phyloP scores from a whole-genome alignment of 2,329 filamentous ascomycete genomes.

The Arthrobotrys megalospora region DNA sequence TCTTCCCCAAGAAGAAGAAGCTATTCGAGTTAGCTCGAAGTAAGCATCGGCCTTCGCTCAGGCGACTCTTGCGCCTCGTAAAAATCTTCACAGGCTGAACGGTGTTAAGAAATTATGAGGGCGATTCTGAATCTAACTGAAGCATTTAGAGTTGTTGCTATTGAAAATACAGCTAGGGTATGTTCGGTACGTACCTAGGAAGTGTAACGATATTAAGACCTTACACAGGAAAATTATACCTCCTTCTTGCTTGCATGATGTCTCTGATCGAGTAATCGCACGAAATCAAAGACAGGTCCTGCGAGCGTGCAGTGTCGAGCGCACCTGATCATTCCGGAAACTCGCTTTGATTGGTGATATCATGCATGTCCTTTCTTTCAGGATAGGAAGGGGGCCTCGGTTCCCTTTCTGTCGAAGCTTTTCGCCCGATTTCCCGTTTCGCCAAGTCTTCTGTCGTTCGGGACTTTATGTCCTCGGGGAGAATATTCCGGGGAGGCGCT shows the following conservation, averaged over 20 bases:
- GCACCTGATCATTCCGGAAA: constrained; percentile 41
- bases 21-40: constrained; percentile 17
- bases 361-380: constrained; percentile 8
- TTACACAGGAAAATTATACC: constrained; percentile 20
- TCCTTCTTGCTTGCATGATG: constrained; percentile 29
- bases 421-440: constrained; percentile 18
- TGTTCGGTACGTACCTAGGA: not conserved
- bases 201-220: constrained; percentile 3
- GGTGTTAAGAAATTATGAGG: constrained; percentile 21
- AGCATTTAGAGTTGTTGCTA: constrained; percentile 12
- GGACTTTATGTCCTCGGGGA: not conserved
- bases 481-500: not conserved
- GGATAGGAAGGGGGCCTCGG: constrained; percentile 4
- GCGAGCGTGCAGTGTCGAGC: constrained; percentile 24
- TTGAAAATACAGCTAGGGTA: constrained; percentile 7
- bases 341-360: constrained; percentile 47
- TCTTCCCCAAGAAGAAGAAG: constrained; percentile 1
- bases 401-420: constrained; percentile 31
- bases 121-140: not conserved
- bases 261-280: constrained; percentile 56
- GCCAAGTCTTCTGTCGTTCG: constrained; percentile 7
- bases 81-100: constrained; percentile 2
- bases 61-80: constrained; percentile 10
- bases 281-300: constrained; percentile 34
- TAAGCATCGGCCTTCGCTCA: constrained; percentile 11